Conservation (phyloP, 345 rosid genomes). For the Linum trigynum region DNA sequence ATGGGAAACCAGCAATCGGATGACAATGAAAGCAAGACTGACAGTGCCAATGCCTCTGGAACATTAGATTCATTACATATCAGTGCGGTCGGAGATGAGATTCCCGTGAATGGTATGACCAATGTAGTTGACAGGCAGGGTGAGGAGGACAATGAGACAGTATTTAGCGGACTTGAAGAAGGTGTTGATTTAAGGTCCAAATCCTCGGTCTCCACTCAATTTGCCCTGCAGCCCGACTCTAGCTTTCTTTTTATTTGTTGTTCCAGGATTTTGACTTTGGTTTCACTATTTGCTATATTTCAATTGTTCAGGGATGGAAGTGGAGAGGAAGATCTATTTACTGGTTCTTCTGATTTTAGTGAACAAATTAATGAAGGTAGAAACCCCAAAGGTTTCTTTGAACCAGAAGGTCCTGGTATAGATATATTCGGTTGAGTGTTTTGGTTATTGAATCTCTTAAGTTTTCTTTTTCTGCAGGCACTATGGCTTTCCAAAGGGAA, state of each 20-base stretch:
- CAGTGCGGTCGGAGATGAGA: conserved; percentile 14
- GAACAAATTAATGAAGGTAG: conserved; percentile 54
- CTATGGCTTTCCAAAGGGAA: conserved; percentile 55
- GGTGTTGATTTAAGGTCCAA: conserved; percentile 29
- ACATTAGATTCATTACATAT: conserved; percentile 19
- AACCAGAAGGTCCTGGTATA: conserved; percentile 5
- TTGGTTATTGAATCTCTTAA: too few species aligned
- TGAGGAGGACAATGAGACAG: conserved; percentile 24
- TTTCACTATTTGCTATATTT: conserved; percentile 3
- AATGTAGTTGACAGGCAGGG: conserved; percentile 23
- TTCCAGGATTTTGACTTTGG: neutral
- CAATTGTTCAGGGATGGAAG: conserved; percentile 12
- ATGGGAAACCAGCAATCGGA: conserved; percentile 27
- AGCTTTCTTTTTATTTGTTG: neutral
- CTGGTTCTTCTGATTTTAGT: conserved; percentile 17
- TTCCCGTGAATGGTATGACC: conserved; percentile 20
- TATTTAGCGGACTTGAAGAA: conserved; percentile 16
- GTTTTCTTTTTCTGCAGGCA: conserved; percentile 30
- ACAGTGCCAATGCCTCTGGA: conserved; percentile 13
- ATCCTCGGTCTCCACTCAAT: conserved; percentile 5
- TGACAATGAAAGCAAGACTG: conserved; percentile 20
- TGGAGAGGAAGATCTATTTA: conserved; percentile 22
- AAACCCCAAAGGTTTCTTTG: neutral
- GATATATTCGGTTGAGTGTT: conserved; percentile 9
- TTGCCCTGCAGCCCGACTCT: neutral